These are phyloP conservation scores for Cardamine chenopodiifolia DNA, from an alignment of 345 rosid genomes.

Conservation along the genomic window DNA sequence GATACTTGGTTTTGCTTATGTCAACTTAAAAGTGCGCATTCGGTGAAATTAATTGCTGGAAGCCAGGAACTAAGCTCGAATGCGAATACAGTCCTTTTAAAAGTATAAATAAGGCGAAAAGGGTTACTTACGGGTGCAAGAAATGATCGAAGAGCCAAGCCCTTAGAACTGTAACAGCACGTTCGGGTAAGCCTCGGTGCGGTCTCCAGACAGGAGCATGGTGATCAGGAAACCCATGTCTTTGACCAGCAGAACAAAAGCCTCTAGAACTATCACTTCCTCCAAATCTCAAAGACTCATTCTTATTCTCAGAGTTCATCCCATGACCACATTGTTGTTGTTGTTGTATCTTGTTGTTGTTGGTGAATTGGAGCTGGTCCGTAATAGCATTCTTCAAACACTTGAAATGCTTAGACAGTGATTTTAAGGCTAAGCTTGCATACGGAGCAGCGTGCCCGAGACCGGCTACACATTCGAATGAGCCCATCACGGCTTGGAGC, in stretches of 20 bases:
- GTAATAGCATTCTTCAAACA: constrained; percentile 73
- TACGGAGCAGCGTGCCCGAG: constrained; percentile 85
- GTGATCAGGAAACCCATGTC: constrained; percentile 55
- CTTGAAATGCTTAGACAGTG: constrained; percentile 79
- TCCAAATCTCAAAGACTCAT: constrained; percentile 52
- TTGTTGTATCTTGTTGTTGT: constrained; percentile 42
- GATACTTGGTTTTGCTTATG: neutral
- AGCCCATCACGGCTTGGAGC: constrained; percentile 73
- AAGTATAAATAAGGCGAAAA: neutral
- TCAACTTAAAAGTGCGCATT: neutral
- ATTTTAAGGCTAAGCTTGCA: constrained; percentile 66
- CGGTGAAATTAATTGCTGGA: constrained; percentile 3
- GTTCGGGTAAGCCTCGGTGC: constrained; percentile 90
- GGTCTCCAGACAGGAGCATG: constrained; percentile 93
- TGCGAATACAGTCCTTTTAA: neutral
- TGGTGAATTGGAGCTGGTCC: constrained; percentile 72
- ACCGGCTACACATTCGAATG: constrained; percentile 81
- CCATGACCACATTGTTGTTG: constrained; percentile 38
- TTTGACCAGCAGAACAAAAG: constrained; percentile 46
- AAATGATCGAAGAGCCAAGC: constrained; percentile 94
- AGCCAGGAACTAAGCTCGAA: constrained; percentile 21
- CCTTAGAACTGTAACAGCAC: constrained; percentile 75
- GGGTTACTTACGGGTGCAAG: constrained; percentile 81
- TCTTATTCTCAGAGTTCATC: constrained; percentile 47
- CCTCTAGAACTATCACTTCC: constrained; percentile 48